Evolutionary conservation across 805 yeast species (phyloP).

Genomic region (Candida michaelii): DNA sequence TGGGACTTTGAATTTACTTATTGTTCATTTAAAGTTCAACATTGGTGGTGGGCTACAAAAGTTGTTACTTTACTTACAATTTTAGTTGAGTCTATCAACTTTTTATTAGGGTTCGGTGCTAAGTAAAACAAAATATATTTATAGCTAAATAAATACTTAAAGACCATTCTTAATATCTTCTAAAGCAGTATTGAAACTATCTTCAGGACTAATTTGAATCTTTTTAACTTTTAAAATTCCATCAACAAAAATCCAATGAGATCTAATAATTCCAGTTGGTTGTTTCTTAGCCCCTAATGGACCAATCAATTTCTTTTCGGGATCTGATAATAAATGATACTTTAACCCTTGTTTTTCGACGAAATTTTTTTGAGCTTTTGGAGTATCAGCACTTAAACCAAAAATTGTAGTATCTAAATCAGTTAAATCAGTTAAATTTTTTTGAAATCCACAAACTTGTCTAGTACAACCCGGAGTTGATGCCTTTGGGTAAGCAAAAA

Average conservation of each 20-base stretch:
- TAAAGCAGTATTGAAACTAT: constrained; percentile 59
- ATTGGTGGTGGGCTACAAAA: constrained; percentile 93
- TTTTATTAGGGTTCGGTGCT: constrained; percentile 3
- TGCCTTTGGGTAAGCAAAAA: constrained; percentile 83
- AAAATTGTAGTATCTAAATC: constrained; percentile 56
- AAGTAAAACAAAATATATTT: not conserved
- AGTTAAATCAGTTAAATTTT: constrained; percentile 53
- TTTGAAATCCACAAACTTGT: constrained; percentile 88
- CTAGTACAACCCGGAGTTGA: constrained; percentile 96
- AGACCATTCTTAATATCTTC: constrained; percentile 42
- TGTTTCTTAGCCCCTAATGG: constrained; percentile 80
- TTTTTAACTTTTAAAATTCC: constrained; percentile 62
- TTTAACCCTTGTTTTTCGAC: constrained; percentile 70
- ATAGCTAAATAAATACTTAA: not conserved
- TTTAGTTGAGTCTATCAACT: constrained; percentile 26
- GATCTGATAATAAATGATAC: constrained; percentile 76
- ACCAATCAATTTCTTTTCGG: constrained; percentile 65
- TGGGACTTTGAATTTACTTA: constrained; percentile 72
- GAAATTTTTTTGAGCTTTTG: constrained; percentile 74
- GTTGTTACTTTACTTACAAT: constrained; percentile 37
- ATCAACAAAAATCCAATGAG: constrained; percentile 88
- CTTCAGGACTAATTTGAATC: constrained; percentile 52
- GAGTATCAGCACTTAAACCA: constrained; percentile 84
- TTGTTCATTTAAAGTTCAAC: constrained; percentile 86
- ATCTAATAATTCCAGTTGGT: constrained; percentile 75